Evolutionary conservation across 164 flowering plant species (phyloP).

Genomic region (Kingdonia uniflora): DNA sequence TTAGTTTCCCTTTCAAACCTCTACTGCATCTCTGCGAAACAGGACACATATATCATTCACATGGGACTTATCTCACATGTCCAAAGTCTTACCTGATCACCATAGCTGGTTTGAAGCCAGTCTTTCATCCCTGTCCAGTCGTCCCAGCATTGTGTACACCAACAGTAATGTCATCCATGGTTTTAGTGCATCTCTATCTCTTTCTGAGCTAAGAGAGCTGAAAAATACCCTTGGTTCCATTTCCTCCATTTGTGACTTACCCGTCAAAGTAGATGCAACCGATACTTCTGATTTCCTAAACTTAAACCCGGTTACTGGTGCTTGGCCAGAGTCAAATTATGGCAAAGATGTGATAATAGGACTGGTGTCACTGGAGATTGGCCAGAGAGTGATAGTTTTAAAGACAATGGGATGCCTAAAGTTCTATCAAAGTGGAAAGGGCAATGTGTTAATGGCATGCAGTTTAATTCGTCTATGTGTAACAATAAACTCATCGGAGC

Average conservation of each 20-base stretch:
- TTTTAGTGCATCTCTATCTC: constrained; percentile 46
- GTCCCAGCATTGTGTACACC: constrained; percentile 21
- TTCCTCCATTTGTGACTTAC: constrained; percentile 29
- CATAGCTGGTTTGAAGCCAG: constrained; percentile 46
- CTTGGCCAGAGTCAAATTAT: constrained; percentile 35
- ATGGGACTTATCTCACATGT: constrained; percentile 58
- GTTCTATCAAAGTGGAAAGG: constrained; percentile 67
- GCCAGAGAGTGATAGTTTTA: constrained; percentile 70
- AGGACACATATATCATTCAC: constrained; percentile 45
- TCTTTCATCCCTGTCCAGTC: constrained; percentile 18
- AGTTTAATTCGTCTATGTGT: constrained; percentile 49
- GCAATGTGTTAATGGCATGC: constrained; percentile 32
- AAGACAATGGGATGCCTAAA: constrained; percentile 40
- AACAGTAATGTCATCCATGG: constrained; percentile 47
- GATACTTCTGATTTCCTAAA: constrained; percentile 43
- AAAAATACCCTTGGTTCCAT: constrained; percentile 34
- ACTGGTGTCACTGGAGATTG: constrained; percentile 65
- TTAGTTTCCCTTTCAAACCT: constrained; percentile 5
- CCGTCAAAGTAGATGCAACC: constrained; percentile 42
- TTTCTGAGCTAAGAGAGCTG: constrained; percentile 29
- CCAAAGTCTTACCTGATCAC: constrained; percentile 38
- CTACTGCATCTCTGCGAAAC: constrained; percentile 8
- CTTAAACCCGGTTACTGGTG: constrained; percentile 28
- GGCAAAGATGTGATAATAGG: constrained; percentile 63
- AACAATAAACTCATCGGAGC: constrained; percentile 78